Evolutionary conservation across 2,329 filamentous ascomycete species (phyloP).

Genomic region (Albifimbria verrucaria): DNA sequence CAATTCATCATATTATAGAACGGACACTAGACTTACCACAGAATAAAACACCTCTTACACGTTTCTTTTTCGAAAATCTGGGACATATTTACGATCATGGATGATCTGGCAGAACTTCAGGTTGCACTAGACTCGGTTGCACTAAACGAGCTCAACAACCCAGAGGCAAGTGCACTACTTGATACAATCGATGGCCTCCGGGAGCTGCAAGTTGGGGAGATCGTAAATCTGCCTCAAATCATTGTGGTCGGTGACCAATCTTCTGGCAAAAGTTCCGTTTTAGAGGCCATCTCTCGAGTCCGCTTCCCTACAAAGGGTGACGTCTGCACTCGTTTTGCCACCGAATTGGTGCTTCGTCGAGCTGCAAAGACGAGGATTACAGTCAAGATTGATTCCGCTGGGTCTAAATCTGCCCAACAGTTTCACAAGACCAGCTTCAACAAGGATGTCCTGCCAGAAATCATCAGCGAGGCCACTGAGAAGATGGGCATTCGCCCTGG

Average conservation of each 20-base stretch:
- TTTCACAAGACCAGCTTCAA: slow-evolving; percentile 31
- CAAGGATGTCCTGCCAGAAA: slow-evolving; percentile 37
- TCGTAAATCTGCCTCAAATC: slow-evolving; percentile 41
- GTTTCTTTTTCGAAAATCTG: too few relatives aligned
- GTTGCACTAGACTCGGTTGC: not conserved
- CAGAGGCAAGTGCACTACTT: not conserved
- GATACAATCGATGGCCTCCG: not conserved
- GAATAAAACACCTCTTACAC: too few relatives aligned
- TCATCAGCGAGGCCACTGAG: slow-evolving; percentile 49
- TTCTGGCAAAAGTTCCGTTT: slow-evolving; percentile 61
- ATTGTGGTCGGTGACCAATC: slow-evolving; percentile 62
- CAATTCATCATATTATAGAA: too few relatives aligned
- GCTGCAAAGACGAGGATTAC: slow-evolving; percentile 26
- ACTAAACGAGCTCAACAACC: not conserved
- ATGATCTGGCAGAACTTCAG: not conserved
- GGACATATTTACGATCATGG: too few relatives aligned
- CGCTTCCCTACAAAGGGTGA: slow-evolving; percentile 56
- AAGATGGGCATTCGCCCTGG: slow-evolving; percentile 39
- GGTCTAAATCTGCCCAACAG: slow-evolving; percentile 12
- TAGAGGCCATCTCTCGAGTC: slow-evolving; percentile 62
- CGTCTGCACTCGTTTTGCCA: slow-evolving; percentile 61
- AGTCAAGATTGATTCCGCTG: slow-evolving; percentile 18
- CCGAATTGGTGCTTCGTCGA: slow-evolving; percentile 56
- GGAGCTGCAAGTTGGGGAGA: not conserved
- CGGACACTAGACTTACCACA: too few relatives aligned